phyloP scores from a whole-genome alignment of 179 eudicot genomes.

The Amaranthus tricolor region DNA sequence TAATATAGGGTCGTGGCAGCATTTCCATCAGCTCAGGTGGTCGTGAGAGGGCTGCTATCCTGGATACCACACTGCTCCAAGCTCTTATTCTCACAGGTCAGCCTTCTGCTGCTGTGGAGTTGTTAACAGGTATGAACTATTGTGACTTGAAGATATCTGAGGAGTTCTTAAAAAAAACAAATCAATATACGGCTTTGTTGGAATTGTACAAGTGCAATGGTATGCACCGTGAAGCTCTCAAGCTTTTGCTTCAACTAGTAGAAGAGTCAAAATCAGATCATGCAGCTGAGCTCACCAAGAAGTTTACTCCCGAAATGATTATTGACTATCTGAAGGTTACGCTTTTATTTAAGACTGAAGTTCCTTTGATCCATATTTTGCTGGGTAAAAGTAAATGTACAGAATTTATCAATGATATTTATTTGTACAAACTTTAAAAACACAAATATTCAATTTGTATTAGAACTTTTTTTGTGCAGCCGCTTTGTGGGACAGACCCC shows the following conservation, averaged over 20 bases:
- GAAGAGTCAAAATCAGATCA: constrained; percentile 76
- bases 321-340: constrained; percentile 91
- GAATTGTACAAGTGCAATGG: constrained; percentile 79
- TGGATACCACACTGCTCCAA: constrained; percentile 94
- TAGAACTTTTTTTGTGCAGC: constrained; percentile 59
- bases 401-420: constrained; percentile 6
- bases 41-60: constrained; percentile 85
- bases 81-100: constrained; percentile 90
- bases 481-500: constrained; percentile 87
- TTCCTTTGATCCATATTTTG: neutral
- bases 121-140: constrained; percentile 84
- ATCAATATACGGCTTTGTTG: constrained; percentile 56
- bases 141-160: constrained; percentile 90
- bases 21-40: constrained; percentile 72
- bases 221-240: constrained; percentile 92
- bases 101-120: constrained; percentile 69
- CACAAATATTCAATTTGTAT: constrained; percentile 17
- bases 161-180: constrained; percentile 77
- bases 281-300: constrained; percentile 54
- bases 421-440: neutral
- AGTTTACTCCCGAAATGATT: constrained; percentile 89
- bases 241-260: constrained; percentile 70
- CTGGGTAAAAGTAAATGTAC: neutral
- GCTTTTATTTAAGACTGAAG: constrained; percentile 2
- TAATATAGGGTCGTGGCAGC: constrained; percentile 64